Evolutionary conservation across 768 basidiomycete genomes (phyloP).

Genomic region (Calocybe cyanea): DNA sequence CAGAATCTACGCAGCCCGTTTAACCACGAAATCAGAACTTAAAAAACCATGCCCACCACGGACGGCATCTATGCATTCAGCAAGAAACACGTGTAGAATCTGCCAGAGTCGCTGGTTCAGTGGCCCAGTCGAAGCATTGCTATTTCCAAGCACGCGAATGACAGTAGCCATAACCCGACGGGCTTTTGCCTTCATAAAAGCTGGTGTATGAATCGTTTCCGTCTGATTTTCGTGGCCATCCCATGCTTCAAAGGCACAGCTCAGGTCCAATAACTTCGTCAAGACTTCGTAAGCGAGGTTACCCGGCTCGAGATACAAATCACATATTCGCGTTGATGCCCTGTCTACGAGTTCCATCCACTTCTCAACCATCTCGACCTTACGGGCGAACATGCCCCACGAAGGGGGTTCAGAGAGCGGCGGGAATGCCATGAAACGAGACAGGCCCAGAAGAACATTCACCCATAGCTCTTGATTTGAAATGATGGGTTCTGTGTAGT

Average conservation of each 20-base stretch:
- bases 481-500: conserved; percentile 16
- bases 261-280: conserved; percentile 49
- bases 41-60: conserved; percentile 32
- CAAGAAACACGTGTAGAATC: conserved; percentile 34
- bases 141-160: conserved; percentile 44
- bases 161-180: conserved; percentile 40
- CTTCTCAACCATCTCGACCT: conserved; percentile 48
- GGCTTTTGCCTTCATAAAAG: conserved; percentile 44
- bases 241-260: conserved; percentile 57
- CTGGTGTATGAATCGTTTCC: conserved; percentile 42
- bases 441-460: conserved; percentile 45
- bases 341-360: conserved; percentile 53
- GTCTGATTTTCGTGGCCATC: conserved; percentile 38
- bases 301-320: conserved; percentile 43
- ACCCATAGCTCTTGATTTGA: conserved; percentile 44
- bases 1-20: conserved; percentile 25
- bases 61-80: conserved; percentile 36
- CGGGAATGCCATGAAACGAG: conserved; percentile 60
- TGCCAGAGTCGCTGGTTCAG: conserved; percentile 36
- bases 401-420: conserved; percentile 37
- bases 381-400: conserved; percentile 57
- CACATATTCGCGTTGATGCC: conserved; percentile 45
- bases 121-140: conserved; percentile 24
- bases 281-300: conserved; percentile 48
- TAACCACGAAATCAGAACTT: conserved; percentile 1